Base-by-base conservation (phyloP, 108 stramenopile genomes). In the Chaetoceros muelleri region DNA sequence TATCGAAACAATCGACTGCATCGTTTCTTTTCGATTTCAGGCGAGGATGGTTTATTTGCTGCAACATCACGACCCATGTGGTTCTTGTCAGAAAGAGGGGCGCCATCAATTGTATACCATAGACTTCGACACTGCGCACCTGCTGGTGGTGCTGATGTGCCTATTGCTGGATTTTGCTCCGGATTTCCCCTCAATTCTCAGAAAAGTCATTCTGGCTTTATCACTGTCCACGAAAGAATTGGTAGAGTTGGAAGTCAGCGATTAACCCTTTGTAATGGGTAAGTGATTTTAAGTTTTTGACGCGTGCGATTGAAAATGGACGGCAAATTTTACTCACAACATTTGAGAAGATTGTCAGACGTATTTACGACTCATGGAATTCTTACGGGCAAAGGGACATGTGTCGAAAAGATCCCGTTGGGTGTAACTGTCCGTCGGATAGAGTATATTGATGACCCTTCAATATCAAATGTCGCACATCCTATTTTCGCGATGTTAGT, bases 161-260 rank as follows among this genome's bases (percentile, higher is more conserved):
- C 90, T 21, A 69, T 92, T 2, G 50, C 82, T 22, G 85, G 80
- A 23, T 92, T 87, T 59, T 92, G 82, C 49, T 53, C 81, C 18
- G 66, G 58, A 28, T 66, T 80, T 53, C 48, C 60, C 34, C 65
- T 70, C 56, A 48, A 61, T 28, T 25, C 19, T 1, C 1, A 46
- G 2, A 30, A 17, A 10, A 19, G n/a, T 25, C 51, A 44, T 21
- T 62, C 49, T 24, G 84, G 82, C 13, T 92, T 82, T 64, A 61
- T 92, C 44, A 85, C 90, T 23, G 30, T 92, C 18, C 90, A 92
- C 57, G 90, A 92, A 65, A 71, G 90, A 26, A 87, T 92, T 60
- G 90, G 90, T 24, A 66, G 84, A 27, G 75, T 87, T 65, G 90
- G 90, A 19, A 87, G 82, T 49, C 90, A 92, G 69, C 46, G 90